Evolutionary conservation across 352 stramenopile genomes (phyloP), one percentile per base, ranked within the genome.

Genomic region (Pythium angustatum): DNA sequence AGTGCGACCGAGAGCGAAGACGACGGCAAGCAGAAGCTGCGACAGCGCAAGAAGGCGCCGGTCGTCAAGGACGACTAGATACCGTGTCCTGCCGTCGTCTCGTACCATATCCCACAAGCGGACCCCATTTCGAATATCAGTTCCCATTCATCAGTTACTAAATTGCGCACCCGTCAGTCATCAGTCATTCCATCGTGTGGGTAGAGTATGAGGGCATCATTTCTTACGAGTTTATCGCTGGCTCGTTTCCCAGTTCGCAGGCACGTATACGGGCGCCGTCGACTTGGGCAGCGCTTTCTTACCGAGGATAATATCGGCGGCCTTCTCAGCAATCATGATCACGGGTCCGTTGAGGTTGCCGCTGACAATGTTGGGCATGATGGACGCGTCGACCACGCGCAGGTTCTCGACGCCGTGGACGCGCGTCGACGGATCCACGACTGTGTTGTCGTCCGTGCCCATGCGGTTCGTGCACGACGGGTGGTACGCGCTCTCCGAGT

Each of bases 291-390:
- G 75, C 43, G 85, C 62, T 30, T 67, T 64, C 59, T 87, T 89
- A 49, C 80, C 83, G 38, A 93, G 71, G 45, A 98, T 97, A 59
- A 97, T 94, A 58, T 98, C 89, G 36, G 94, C 92, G 19, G 88
- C 91, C 69, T 97, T 97, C 68, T 98, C 94, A 12, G 88, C 94
- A 34, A 98, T 76, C 78, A 98, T 97, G 69, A 98, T 96, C 30
- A 93, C 90, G n/a, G 93, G 96, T 2, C 72, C 90, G 71, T 98
- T 98, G 19, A 97, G 79, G 68, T 98, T 98, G 45, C 95, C 95
- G 54, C 91, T 98, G 53, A 97, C 78, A 52, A 98, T 97, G 69
- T 91, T 95, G 40, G 94, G 94, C 81, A 98, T 98, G 63, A 98
- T 91, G 41, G 88, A 97, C 30, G 94, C 92, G 66, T 98, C 95